Base-by-base conservation (phyloP, 176 grass and related monocot genomes). In the Olyra latifolia region DNA sequence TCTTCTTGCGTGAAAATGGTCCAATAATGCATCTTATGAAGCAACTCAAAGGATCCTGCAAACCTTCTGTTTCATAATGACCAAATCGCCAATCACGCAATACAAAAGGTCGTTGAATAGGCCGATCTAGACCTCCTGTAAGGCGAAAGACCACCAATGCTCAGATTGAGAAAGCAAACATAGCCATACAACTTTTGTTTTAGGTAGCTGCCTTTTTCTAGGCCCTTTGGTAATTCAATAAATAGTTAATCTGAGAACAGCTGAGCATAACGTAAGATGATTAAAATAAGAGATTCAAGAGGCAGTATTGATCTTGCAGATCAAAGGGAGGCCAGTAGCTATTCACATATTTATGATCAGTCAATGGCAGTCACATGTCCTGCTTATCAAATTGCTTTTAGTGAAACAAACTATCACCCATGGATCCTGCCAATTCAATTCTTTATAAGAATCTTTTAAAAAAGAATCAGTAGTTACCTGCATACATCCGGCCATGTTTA, bases 21-120 rank as follows among this genome's bases (percentile, higher is more conserved):
- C 65, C 42, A 70, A 76, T 12, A 77, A 98, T 66, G 66, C 72
- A 89, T 78, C 83, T 91, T 77, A 86, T 22, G 64, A 94, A 46
- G 35, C 65, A 41, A 65, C 86, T 91, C 12, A 98, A 66, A 41
- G 86, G 90, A 75, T 98, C 95, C 83, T 93, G 95, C 78, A 98
- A 89, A 4, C 95, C 92, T 85, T 92, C 86, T 83, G 93, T 95
- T 93, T 98, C 88, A 86, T 94, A 98, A 74, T 93, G 92, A 42
- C 95, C 95, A 59, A 98, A 98, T 53, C 90, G 69, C 95, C 90
- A 98, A 80, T 98, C 92, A 53, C 90, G 85, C 58, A 87, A 74
- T 46, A 91, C 53, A 30, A 94, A 94, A 42, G 83, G 55, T 80
- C 95, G 77, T 46, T 89, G 80, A 77, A 93, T 91, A 88, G 95